Evolutionary conservation across 2,329 filamentous ascomycete genomes (phyloP).

Genomic region (Neopestalotiopsis rosae): DNA sequence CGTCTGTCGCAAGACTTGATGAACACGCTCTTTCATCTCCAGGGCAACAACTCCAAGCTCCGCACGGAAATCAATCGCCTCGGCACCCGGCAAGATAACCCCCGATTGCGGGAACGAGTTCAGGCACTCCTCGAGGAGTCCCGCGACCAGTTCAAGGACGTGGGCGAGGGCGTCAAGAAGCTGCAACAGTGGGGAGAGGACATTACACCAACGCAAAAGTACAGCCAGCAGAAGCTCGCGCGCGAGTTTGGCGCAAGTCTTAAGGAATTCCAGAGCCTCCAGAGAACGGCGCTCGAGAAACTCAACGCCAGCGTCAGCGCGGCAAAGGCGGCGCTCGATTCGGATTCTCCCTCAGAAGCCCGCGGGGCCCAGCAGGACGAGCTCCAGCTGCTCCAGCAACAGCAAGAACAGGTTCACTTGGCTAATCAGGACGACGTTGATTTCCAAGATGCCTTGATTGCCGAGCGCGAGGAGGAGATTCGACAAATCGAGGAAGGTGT

Average conservation of each 20-base stretch:
- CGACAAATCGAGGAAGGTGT: slow-evolving; percentile 97
- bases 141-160: slow-evolving; percentile 83
- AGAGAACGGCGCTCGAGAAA: slow-evolving; percentile 88
- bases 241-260: slow-evolving; percentile 90
- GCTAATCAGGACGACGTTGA: slow-evolving; percentile 95
- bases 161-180: slow-evolving; percentile 93
- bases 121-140: slow-evolving; percentile 88
- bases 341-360: slow-evolving; percentile 42
- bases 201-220: slow-evolving; percentile 82
- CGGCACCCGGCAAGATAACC: slow-evolving; percentile 89
- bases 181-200: slow-evolving; percentile 71
- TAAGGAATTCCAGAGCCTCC: slow-evolving; percentile 90
- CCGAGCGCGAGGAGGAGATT: slow-evolving; percentile 96
- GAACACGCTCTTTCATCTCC: slow-evolving; percentile 87
- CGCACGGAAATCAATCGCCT: slow-evolving; percentile 84
- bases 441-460: slow-evolving; percentile 94
- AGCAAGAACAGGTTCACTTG: slow-evolving; percentile 79
- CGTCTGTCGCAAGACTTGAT: slow-evolving; percentile 82
- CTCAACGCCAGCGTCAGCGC: slow-evolving; percentile 86
- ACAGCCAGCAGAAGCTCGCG: slow-evolving; percentile 93
- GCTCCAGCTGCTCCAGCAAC: slow-evolving; percentile 50
- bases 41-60: slow-evolving; percentile 84
- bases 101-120: slow-evolving; percentile 87
- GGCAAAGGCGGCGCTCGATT: slow-evolving; percentile 79
- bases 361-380: slow-evolving; percentile 43